Conservation (phyloP, 2,329 filamentous ascomycete genomes). For the Fusarium hainanense region DNA sequence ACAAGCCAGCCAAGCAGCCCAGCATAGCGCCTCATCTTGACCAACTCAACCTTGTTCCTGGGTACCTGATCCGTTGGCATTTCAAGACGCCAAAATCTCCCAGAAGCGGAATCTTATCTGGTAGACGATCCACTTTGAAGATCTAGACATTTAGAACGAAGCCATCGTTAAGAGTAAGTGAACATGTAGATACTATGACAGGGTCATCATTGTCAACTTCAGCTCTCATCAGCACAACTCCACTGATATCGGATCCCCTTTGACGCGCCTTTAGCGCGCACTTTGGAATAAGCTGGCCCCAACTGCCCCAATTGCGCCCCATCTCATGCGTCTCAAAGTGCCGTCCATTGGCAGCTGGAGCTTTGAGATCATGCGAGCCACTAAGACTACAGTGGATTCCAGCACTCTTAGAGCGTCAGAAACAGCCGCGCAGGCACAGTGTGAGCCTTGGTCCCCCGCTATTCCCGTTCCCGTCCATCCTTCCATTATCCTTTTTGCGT, state of each 20-base stretch:
- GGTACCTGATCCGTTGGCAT: conserved; percentile 34
- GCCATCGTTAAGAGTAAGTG: background rate
- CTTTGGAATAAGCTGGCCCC: conserved; percentile 35
- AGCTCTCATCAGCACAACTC: conserved; percentile 9
- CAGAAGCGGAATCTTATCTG: conserved; percentile 10
- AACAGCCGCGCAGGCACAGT: conserved; percentile 40
- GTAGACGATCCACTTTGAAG: background rate
- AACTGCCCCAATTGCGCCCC: conserved; percentile 31
- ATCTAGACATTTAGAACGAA: background rate
- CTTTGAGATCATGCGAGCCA: conserved; percentile 26
- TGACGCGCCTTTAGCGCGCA: conserved; percentile 41
- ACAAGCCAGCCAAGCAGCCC: conserved; percentile 22
- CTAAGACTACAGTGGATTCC: conserved; percentile 38
- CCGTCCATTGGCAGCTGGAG: conserved; percentile 18
- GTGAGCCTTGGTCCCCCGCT: conserved; percentile 24
- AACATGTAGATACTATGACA: background rate
- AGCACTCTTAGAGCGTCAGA: conserved; percentile 27
- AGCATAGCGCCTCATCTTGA: conserved; percentile 41
- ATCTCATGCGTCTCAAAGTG: conserved; percentile 25
- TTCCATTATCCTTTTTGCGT: conserved; percentile 40
- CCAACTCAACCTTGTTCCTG: conserved; percentile 40
- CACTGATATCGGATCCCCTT: conserved; percentile 19
- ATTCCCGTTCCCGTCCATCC: conserved; percentile 46
- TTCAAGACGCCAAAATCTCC: conserved; percentile 7
- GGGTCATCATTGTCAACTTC: conserved; percentile 3